phyloP scores from a whole-genome alignment of 2,329 filamentous ascomycete genomes.

The Hymenoscyphus salicellus region DNA sequence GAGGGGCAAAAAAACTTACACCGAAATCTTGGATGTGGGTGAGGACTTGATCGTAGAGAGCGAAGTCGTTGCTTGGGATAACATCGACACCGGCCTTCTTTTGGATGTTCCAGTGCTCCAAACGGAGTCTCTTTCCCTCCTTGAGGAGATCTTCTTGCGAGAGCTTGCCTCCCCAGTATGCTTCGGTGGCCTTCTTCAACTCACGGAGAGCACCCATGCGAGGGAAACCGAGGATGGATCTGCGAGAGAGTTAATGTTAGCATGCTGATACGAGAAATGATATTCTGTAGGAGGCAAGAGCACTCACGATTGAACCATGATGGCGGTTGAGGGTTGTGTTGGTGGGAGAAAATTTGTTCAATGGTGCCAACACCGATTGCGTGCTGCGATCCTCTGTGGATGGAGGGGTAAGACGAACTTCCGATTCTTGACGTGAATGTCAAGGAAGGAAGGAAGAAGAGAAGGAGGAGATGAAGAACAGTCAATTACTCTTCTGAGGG shows the following conservation, averaged over 20 bases:
- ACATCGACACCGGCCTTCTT: slow-evolving; percentile 96
- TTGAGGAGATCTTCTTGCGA: slow-evolving; percentile 84
- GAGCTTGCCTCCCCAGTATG: slow-evolving; percentile 95
- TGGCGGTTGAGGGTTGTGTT: slow-evolving; percentile 35
- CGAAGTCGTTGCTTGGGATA: slow-evolving; percentile 99
- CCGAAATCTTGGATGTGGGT: slow-evolving; percentile 98
- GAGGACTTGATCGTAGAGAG: slow-evolving; percentile 96
- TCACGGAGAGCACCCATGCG: slow-evolving; percentile 98
- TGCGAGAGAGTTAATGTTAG: slow-evolving; percentile 22
- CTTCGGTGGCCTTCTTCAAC: slow-evolving; percentile 99
- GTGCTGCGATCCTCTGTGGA: slow-evolving; percentile 21
- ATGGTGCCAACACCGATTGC: slow-evolving; percentile 22
- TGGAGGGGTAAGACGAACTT: slow-evolving; percentile 13
- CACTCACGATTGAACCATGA: slow-evolving; percentile 60
- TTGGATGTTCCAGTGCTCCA: slow-evolving; percentile 99
- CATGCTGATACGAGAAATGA: background rate
- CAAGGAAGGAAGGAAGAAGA: slow-evolving; percentile 8
- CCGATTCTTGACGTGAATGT: slow-evolving; percentile 7
- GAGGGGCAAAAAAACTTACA: slow-evolving; percentile 52
- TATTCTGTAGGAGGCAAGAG: background rate
- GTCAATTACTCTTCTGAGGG: slow-evolving; percentile 13
- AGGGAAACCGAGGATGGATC: slow-evolving; percentile 90
- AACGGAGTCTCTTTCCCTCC: slow-evolving; percentile 94
- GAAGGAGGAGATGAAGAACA: slow-evolving; percentile 9
- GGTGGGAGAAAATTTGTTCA: slow-evolving; percentile 16